Evolutionary conservation across 108 stramenopile species (phyloP).

Genomic region (Parietichytrium sp.): DNA sequence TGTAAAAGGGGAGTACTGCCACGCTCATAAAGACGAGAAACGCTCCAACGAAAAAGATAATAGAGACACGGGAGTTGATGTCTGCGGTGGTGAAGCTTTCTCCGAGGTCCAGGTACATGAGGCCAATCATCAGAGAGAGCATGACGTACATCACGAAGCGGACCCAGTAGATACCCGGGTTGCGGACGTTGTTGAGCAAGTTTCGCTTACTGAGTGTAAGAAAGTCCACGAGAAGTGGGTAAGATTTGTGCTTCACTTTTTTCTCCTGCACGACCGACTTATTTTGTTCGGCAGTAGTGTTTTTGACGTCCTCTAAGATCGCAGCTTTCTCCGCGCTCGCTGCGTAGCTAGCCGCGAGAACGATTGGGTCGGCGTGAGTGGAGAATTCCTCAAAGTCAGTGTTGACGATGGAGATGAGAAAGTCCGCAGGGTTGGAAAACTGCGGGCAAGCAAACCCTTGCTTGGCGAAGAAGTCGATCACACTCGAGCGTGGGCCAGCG

Average conservation of each 20-base stretch:
- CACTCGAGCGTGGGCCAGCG: constrained; percentile 45
- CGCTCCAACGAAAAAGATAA: constrained; percentile 23
- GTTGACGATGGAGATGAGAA: constrained; percentile 36
- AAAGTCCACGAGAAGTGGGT: background rate
- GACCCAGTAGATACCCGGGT: constrained; percentile 40
- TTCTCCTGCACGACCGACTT: too few relatives aligned
- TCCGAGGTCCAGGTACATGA: constrained; percentile 37
- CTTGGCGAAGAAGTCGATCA: constrained; percentile 11
- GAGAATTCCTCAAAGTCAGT: constrained; percentile 20
- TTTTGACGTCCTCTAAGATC: too few relatives aligned
- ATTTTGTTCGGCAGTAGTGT: background rate
- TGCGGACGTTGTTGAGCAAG: constrained; percentile 36
- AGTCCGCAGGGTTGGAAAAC: constrained; percentile 43
- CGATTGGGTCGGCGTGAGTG: background rate
- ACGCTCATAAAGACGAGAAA: constrained; percentile 43
- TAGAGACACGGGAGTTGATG: background rate
- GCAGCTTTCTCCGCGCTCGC: background rate
- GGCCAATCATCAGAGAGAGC: constrained; percentile 11
- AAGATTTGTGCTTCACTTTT: background rate
- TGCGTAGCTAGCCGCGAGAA: background rate
- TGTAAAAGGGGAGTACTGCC: constrained; percentile 56
- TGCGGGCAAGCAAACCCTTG: constrained; percentile 24
- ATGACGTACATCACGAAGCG: constrained; percentile 41
- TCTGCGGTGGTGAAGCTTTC: background rate
- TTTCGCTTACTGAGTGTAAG: constrained; percentile 26